Conservation (phyloP, 257 asterid genomes). For the Mitragyna speciosa region DNA sequence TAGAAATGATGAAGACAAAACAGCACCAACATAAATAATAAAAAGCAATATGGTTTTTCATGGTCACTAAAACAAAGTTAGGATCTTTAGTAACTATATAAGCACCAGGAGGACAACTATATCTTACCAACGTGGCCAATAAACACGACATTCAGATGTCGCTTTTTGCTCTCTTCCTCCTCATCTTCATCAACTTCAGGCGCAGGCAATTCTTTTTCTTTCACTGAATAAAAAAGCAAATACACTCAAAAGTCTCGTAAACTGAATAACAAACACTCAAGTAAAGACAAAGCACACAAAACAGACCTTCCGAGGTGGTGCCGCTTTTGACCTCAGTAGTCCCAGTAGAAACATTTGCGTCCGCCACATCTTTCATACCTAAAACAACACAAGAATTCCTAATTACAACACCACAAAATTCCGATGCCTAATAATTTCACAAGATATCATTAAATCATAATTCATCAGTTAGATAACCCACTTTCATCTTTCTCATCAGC, state of each 20-base stretch:
- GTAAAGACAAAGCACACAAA: neutral
- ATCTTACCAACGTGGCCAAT: constrained; percentile 97
- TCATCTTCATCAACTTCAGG: constrained; percentile 49
- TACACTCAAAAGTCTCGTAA: constrained; percentile 9
- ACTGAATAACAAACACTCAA: neutral
- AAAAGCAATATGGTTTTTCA: neutral
- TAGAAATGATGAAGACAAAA: neutral
- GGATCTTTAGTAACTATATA: neutral
- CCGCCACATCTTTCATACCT: constrained; percentile 25
- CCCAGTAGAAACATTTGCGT: constrained; percentile 23
- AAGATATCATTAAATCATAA: neutral
- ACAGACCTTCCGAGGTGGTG: constrained; percentile 35
- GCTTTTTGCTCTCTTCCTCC: constrained; percentile 48
- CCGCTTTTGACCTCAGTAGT: constrained; percentile 30
- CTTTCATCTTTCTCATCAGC: constrained; percentile 34
- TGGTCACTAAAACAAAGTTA: neutral
- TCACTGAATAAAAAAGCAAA: constrained; percentile 33
- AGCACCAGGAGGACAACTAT: neutral
- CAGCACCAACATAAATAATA: neutral
- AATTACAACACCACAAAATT: neutral
- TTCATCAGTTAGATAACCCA: constrained; percentile 7
- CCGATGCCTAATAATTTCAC: too few species aligned
- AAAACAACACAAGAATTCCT: constrained; percentile 11
- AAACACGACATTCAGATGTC: constrained; percentile 94
- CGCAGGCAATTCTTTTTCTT: constrained; percentile 36